Evolutionary conservation across 225 moss, liverwort and hornwort genomes (phyloP), one percentile per base, ranked within the genome.

Genomic region (Thuidium tamariscinum): DNA sequence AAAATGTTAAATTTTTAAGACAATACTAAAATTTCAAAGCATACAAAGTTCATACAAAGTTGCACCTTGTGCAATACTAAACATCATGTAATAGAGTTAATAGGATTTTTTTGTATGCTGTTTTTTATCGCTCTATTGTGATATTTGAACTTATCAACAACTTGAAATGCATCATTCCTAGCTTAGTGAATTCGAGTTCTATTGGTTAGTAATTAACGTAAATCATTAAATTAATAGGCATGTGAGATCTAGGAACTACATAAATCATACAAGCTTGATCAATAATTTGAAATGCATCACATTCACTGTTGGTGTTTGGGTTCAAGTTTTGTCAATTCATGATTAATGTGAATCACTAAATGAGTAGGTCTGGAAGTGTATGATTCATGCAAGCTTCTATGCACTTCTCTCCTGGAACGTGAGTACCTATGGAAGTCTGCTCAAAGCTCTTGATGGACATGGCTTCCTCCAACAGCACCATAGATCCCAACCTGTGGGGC

Each of bases 121-220:
- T 5, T 51, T 16, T 9, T 16, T 4, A 6, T 51, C 16, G 16
- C 51, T 51, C 48, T 51, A 51, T 4, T 51, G 51, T 51, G 16
- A 16, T 51, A 51, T n/a, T 51, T 51, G 51, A 51, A 51, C 51
- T 51, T 4, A 51, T 51, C 22, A 21, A 11, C 7, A 37, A 12
- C 22, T 67, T 37, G 37, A 67, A 67, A 37, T 37, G 37, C 37
- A 21, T 67, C 3, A 37, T 13, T 37, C 23, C 2, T 16, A 5
- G 26, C 11, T 21, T n/a, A n/a, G n/a, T 42, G 26, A 9, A 26
- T 70, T 70, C 9, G 26, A 70, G 26, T 42, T 42, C 16, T 42
- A 15, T 42, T 3, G 0, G 0, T 25, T 22, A 1, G 19, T 66
- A 21, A 21, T 36, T 66, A 19, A 36, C 11, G 7, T 7, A 8